phyloP scores from a whole-genome alignment of 306 rosid genomes.

The Medicago arabica region DNA sequence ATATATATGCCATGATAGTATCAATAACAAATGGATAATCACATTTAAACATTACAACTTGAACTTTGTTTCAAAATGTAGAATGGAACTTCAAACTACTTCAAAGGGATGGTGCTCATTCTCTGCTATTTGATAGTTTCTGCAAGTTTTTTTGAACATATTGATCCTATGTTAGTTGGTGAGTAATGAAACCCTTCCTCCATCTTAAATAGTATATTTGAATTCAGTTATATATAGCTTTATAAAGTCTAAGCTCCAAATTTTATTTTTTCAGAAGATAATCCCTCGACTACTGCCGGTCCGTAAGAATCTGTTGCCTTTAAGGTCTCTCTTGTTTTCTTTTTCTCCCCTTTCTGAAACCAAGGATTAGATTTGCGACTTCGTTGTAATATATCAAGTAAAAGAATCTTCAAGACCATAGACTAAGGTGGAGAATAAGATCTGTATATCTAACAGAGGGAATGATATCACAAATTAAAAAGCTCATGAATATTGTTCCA shows the following conservation, averaged over 20 bases:
- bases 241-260: background rate
- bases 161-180: slow-evolving; percentile 32
- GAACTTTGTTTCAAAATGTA: slow-evolving; percentile 15
- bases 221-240: background rate
- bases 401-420: background rate
- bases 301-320: background rate
- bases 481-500: background rate
- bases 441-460: background rate
- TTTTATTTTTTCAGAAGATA: slow-evolving; percentile 15
- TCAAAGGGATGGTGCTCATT: slow-evolving; percentile 42
- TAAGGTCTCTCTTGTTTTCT: background rate
- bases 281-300: slow-evolving; percentile 9
- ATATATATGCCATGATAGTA: too few species aligned
- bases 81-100: slow-evolving; percentile 39
- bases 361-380: background rate
- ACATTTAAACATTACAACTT: background rate
- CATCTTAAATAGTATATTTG: background rate
- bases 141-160: slow-evolving; percentile 35
- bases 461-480: background rate
- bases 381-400: background rate
- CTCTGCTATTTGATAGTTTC: slow-evolving; percentile 42
- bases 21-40: too few species aligned
- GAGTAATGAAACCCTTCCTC: slow-evolving; percentile 13
- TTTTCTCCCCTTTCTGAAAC: background rate
- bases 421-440: background rate